Conservation (phyloP, 2,329 filamentous ascomycete species). For the Penicillium expansum region DNA sequence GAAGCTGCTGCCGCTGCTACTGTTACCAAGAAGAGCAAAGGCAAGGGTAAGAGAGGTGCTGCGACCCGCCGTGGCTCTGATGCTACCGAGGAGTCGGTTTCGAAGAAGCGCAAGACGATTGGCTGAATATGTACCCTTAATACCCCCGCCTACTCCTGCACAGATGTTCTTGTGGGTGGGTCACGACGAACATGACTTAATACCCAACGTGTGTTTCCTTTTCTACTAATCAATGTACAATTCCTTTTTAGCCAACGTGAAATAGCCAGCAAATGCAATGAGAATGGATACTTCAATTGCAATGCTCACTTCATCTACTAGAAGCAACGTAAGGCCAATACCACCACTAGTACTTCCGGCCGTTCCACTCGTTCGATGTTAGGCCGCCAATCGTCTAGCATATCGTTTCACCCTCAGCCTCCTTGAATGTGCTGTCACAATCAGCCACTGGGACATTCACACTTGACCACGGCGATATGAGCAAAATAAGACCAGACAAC, state of each 20-base stretch:
- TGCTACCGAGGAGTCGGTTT: constrained; percentile 35
- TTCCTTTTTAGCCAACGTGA: background rate
- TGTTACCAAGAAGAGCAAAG: constrained; percentile 34
- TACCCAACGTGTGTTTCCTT: background rate
- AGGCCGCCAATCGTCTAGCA: background rate
- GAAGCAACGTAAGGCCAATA: background rate
- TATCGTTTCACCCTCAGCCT: background rate
- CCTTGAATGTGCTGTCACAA: background rate
- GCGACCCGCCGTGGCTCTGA: constrained; percentile 31
- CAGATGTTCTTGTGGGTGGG: background rate
- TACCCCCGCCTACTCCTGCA: background rate
- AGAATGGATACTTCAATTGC: background rate
- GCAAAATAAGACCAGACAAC: background rate
- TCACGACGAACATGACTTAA: background rate
- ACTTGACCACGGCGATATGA: background rate
- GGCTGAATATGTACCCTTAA: constrained; percentile 7
- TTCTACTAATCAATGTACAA: background rate
- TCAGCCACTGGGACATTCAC: background rate
- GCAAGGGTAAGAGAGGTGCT: constrained; percentile 37
- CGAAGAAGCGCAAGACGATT: constrained; percentile 36
- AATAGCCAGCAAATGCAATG: background rate
- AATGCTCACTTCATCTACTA: background rate
- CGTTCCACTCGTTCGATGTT: background rate
- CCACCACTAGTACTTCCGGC: background rate
- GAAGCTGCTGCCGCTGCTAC: constrained; percentile 21